These are phyloP conservation scores for Lolium rigidum DNA, from an alignment of 176 grass and related monocot genomes.

Conservation along the genomic window DNA sequence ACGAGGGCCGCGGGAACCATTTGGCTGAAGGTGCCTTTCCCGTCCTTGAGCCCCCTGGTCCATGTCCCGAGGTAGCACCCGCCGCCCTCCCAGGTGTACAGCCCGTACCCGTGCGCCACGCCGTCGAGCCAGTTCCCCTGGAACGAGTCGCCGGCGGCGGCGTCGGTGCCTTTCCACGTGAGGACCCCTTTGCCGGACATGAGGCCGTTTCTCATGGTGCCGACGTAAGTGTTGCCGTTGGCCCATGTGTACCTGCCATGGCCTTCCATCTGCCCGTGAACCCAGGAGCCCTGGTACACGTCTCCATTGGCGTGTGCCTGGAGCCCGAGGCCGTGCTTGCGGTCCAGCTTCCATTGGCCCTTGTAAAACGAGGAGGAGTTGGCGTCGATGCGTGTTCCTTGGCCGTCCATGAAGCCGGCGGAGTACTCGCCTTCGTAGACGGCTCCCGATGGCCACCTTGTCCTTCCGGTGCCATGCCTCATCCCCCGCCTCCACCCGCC, in stretches of 20 bases:
- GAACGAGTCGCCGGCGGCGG: conserved; percentile 62
- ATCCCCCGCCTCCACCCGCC: conserved; percentile 88
- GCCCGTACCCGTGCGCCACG: conserved; percentile 80
- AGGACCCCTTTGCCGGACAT: conserved; percentile 85
- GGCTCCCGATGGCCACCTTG: conserved; percentile 64
- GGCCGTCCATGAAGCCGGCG: conserved; percentile 77
- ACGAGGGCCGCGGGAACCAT: conserved; percentile 60
- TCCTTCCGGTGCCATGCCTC: conserved; percentile 81
- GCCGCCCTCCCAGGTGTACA: conserved; percentile 79
- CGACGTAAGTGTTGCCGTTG: conserved; percentile 73
- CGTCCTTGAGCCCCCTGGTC: conserved; percentile 91
- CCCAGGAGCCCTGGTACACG: conserved; percentile 87
- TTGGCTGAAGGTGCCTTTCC: conserved; percentile 85
- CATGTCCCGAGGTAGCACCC: conserved; percentile 87
- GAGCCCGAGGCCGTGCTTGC: conserved; percentile 81
- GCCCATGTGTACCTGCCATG: conserved; percentile 85
- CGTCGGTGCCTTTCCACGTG: conserved; percentile 55
- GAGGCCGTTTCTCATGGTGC: conserved; percentile 79
- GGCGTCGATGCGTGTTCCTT: conserved; percentile 56
- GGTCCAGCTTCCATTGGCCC: conserved; percentile 84
- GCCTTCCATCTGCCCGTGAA: conserved; percentile 82
- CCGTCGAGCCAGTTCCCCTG: conserved; percentile 92
- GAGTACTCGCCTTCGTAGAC: conserved; percentile 79
- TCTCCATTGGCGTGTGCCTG: conserved; percentile 85
- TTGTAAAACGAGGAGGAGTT: conserved; percentile 65